phyloP scores from a whole-genome alignment of 176 grass and related monocot genomes.

The Lolium rigidum region DNA sequence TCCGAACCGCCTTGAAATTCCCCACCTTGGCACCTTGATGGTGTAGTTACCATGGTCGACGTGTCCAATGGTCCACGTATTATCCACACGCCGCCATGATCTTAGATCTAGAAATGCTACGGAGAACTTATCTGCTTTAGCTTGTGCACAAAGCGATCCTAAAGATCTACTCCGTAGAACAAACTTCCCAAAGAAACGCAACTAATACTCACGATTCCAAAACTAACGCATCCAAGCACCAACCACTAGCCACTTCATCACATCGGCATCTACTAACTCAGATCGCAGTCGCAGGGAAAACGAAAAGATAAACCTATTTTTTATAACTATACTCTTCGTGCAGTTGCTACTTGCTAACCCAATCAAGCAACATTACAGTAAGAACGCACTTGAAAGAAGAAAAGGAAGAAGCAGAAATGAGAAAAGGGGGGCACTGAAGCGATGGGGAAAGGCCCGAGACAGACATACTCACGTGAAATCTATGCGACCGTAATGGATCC shows the following conservation, averaged over 20 bases:
- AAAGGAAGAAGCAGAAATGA: not conserved
- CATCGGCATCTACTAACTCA: not conserved
- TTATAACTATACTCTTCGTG: not conserved
- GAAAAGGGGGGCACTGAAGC: not conserved
- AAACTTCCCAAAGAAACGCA: not conserved
- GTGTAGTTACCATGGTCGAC: too few species aligned
- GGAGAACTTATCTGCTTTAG: not conserved
- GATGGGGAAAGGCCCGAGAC: not conserved
- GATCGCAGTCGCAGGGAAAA: not conserved
- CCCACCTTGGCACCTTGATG: too few species aligned
- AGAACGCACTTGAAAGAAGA: not conserved
- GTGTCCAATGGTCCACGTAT: too few species aligned
- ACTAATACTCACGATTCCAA: not conserved
- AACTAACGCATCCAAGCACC: not conserved
- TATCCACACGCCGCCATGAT: not conserved
- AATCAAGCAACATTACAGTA: not conserved
- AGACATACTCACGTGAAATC: not conserved
- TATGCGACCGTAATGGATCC: not conserved
- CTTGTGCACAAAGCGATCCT: not conserved
- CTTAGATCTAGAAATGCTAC: not conserved
- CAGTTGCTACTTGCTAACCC: not conserved
- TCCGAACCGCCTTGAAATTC: too few species aligned
- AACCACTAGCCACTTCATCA: not conserved
- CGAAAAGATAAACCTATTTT: not conserved
- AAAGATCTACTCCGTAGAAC: conserved; percentile 33